phyloP scores from a whole-genome alignment of 1,284 basidiomycete species.

The Ceratobasidium sp. region DNA sequence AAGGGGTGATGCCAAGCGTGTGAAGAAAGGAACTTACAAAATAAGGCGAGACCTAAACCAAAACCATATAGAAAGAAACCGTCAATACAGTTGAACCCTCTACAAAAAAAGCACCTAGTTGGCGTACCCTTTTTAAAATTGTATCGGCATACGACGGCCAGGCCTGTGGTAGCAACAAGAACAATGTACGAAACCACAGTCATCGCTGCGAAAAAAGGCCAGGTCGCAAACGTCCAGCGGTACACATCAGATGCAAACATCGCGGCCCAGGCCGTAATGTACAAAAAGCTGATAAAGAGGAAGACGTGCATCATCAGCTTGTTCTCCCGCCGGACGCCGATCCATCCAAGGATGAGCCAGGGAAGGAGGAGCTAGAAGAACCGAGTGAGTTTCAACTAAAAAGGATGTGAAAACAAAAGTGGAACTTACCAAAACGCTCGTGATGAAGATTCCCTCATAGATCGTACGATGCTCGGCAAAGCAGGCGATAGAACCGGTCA shows the following conservation, averaged over 20 bases:
- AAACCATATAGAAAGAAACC: neutral
- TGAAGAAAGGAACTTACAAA: slow-evolving; percentile 2
- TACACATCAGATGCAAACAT: slow-evolving; percentile 62
- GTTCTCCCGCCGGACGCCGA: slow-evolving; percentile 70
- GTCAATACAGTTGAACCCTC: neutral
- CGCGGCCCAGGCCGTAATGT: slow-evolving; percentile 67
- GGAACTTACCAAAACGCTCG: slow-evolving; percentile 52
- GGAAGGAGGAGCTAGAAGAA: slow-evolving; percentile 64
- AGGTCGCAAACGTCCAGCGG: slow-evolving; percentile 31
- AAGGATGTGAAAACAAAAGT: slow-evolving; percentile 18
- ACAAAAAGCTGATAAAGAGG: slow-evolving; percentile 64
- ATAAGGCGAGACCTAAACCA: slow-evolving; percentile 19
- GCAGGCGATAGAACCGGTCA: slow-evolving; percentile 65
- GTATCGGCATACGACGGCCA: slow-evolving; percentile 71
- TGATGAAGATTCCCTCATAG: slow-evolving; percentile 67
- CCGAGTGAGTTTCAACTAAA: neutral
- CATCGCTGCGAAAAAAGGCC: slow-evolving; percentile 70
- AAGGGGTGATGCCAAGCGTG: neutral
- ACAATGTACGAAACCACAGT: slow-evolving; percentile 64
- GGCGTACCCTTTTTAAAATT: slow-evolving; percentile 78
- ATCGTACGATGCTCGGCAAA: slow-evolving; percentile 46
- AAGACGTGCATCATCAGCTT: slow-evolving; percentile 68
- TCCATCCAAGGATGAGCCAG: slow-evolving; percentile 78
- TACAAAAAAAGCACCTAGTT: slow-evolving; percentile 45
- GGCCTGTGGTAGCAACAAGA: slow-evolving; percentile 60